Evolutionary conservation across 2,329 filamentous ascomycete genomes (phyloP).

Genomic region (Cladosporium velox): DNA sequence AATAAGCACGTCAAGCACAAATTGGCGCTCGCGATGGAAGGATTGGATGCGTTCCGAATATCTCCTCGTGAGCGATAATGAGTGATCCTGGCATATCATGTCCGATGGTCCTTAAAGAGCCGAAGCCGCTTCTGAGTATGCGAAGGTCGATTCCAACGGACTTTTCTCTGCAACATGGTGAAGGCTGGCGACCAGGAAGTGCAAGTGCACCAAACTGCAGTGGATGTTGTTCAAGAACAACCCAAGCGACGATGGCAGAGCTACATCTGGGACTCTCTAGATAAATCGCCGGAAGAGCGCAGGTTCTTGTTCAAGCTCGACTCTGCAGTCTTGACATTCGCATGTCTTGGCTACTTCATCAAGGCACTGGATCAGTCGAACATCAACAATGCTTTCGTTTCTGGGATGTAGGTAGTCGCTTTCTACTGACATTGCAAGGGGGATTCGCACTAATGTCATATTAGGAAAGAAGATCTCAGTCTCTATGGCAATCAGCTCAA

Average conservation of each 20-base stretch:
- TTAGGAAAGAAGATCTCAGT: constrained; percentile 55
- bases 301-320: constrained; percentile 54
- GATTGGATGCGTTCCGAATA: background rate
- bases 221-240: constrained; percentile 23
- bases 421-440: background rate
- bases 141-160: background rate
- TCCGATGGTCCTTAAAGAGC: background rate
- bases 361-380: constrained; percentile 48
- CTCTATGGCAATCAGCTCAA: constrained; percentile 59
- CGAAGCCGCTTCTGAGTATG: background rate
- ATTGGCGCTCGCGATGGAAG: background rate
- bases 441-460: constrained; percentile 33
- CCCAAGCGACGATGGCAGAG: constrained; percentile 46
- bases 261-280: constrained; percentile 57
- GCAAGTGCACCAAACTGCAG: constrained; percentile 11
- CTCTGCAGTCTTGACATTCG: constrained; percentile 51
- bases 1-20: background rate
- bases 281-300: constrained; percentile 54
- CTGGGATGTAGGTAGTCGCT: constrained; percentile 40
- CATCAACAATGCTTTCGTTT: constrained; percentile 47
- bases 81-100: background rate
- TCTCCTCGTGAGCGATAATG: background rate
- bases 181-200: constrained; percentile 6
- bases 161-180: background rate
- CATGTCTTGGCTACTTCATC: constrained; percentile 54